Evolutionary conservation across 352 stramenopile species (phyloP), one percentile per base, ranked within the genome.

Genomic region (Globisporangium megalacanthum): DNA sequence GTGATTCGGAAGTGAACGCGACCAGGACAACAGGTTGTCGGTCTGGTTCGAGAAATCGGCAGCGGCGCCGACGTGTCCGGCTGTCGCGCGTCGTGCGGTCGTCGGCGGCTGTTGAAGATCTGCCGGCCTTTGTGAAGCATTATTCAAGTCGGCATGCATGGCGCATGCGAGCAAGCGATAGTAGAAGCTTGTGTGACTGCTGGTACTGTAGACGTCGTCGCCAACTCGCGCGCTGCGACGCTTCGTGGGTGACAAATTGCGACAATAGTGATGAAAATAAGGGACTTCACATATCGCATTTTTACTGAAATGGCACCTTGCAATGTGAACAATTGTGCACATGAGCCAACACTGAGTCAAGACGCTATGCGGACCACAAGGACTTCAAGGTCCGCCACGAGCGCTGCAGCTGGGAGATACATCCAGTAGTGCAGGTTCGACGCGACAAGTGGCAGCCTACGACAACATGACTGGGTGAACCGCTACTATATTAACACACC

Each of bases 231-330:
- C 15, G 17, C 13, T 22, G 22, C 48, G 25, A 92, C 88, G 35
- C 35, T 39, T 39, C 35, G 35, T 39, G 6, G 10, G 35, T 13
- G 10, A 13, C 35, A 29, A 29, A 39, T 39, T 39, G 69, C 49
- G 90, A 84, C 70, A 92, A 92, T 69, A 92, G 88, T 70, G 89
- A 88, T 66, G 75, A 84, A 61, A 62, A 80, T 56, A 92, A 92
- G 77, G 79, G 89, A 39, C 10, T 39, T 5, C 6, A 13, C 35
- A 39, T 39, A 5, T 39, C 35, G 10, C 35, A 29, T 29, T 29
- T 4, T 29, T 29, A 29, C 25, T 4, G 25, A 29, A 29, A 29
- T 29, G 25, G 25, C 25, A 29, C 25, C 25, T 29, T 29, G 25
- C 25, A 29, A 29, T 29, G 25, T 29, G 25, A 29, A 29, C 25